A percentile compares a stretch with the other conserved stretches of the same genome.
Conservation (phyloP, 257 asterid genomes). For the Petunia secreta region DNA sequence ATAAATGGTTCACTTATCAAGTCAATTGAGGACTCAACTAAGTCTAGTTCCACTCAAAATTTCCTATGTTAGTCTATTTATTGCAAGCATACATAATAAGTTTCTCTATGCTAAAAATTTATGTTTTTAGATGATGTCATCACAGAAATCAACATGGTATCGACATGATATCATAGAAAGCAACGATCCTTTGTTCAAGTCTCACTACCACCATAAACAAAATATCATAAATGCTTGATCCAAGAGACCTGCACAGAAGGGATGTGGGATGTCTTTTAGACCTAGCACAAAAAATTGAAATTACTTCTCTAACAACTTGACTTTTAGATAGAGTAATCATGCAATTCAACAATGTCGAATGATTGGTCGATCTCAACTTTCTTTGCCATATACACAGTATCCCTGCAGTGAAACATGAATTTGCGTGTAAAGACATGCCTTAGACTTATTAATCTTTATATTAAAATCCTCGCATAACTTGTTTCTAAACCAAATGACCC, state of each 20-base stretch:
- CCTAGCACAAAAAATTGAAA: background rate
- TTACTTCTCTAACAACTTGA: slow-evolving; percentile 10
- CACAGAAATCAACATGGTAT: background rate
- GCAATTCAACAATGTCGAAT: background rate
- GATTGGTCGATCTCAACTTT: slow-evolving; percentile 19
- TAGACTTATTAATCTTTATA: background rate
- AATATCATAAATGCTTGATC: background rate
- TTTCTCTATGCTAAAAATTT: background rate
- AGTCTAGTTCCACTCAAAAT: slow-evolving; percentile 17
- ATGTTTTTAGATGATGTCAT: background rate
- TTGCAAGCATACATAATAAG: background rate
- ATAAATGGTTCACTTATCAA: background rate
- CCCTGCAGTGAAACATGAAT: background rate
- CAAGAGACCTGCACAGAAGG: background rate
- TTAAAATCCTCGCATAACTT: too few relatives aligned
- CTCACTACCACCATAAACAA: slow-evolving; percentile 4
- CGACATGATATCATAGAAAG: background rate
- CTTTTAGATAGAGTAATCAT: background rate
- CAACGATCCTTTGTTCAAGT: background rate
- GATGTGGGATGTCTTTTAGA: background rate
- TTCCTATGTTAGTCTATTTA: background rate
- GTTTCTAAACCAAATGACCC: too few relatives aligned
- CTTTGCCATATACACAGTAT: background rate
- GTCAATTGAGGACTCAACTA: slow-evolving; percentile 1
- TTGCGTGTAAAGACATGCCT: background rate